Percentiles rank a stretch among this genome's conserved stretches.
Conservation (phyloP, 768 basidiomycete species). For the Leccinum obscurum region DNA sequence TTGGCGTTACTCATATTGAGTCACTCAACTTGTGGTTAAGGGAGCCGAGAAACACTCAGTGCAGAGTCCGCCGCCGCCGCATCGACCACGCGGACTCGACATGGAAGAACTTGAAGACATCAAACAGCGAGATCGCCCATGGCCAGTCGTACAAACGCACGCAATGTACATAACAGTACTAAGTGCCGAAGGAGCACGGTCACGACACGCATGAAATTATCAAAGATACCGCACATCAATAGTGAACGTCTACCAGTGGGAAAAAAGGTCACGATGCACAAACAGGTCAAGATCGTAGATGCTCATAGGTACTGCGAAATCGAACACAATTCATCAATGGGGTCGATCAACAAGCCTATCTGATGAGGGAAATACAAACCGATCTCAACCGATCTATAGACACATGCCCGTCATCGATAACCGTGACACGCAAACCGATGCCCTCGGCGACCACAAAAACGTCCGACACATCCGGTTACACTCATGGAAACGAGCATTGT, state of each 20-base stretch:
- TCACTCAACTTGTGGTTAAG: background rate
- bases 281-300: background rate
- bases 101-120: background rate
- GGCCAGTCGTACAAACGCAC: background rate
- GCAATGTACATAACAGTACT: background rate
- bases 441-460: background rate
- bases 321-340: background rate
- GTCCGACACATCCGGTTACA: background rate
- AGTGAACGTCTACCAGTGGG: no score
- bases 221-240: background rate
- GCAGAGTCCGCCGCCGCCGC: background rate
- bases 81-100: background rate
- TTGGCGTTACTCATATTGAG: background rate
- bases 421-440: background rate
- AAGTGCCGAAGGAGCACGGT: background rate
- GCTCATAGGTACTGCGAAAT: background rate
- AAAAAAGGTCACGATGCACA: background rate
- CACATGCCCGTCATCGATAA: background rate
- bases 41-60: background rate
- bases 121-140: background rate
- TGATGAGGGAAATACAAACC: background rate
- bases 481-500: background rate
- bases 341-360: background rate
- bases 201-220: no score
- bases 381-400: background rate